Evolutionary conservation across 192 early-diverging fungal species (phyloP).

Genomic region (Coemansia erecta): DNA sequence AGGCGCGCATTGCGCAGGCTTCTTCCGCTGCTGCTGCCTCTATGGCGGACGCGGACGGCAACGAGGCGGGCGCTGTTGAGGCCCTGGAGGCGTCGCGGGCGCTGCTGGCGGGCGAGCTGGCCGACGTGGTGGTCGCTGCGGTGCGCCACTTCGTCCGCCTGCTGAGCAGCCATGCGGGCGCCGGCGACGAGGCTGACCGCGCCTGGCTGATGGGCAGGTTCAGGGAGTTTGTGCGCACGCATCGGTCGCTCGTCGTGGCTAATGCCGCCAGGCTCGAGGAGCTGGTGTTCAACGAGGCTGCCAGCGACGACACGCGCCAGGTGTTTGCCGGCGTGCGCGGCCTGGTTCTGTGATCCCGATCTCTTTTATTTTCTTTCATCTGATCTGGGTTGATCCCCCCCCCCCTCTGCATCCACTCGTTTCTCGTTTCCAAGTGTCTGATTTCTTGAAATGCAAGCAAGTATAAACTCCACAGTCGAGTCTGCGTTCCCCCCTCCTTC

Average conservation of each 20-base stretch:
- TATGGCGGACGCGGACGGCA: slow-evolving; percentile 44
- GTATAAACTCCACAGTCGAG: too few relatives aligned
- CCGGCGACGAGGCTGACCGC: slow-evolving; percentile 61
- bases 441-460: not conserved
- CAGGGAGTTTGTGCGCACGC: slow-evolving; percentile 60
- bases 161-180: slow-evolving; percentile 49
- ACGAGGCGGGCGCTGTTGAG: slow-evolving; percentile 24
- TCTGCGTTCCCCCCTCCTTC: too few relatives aligned
- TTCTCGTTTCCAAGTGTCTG: not conserved
- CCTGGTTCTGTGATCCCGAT: not conserved
- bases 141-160: slow-evolving; percentile 65
- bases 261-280: slow-evolving; percentile 48
- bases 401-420: too few relatives aligned
- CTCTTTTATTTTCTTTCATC: not conserved
- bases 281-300: slow-evolving; percentile 50
- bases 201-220: slow-evolving; percentile 66
- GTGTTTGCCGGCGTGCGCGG: slow-evolving; percentile 27
- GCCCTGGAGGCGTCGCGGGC: slow-evolving; percentile 64
- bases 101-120: slow-evolving; percentile 73
- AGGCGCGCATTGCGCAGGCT: slow-evolving; percentile 24
- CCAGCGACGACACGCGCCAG: slow-evolving; percentile 35
- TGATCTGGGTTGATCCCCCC: too few relatives aligned
- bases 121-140: slow-evolving; percentile 72
- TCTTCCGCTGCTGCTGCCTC: too few relatives aligned
- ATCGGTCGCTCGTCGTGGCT: slow-evolving; percentile 52